These are phyloP conservation scores for Epichloe typhina DNA, from an alignment of 2,329 filamentous ascomycete genomes.

Conservation along the genomic window DNA sequence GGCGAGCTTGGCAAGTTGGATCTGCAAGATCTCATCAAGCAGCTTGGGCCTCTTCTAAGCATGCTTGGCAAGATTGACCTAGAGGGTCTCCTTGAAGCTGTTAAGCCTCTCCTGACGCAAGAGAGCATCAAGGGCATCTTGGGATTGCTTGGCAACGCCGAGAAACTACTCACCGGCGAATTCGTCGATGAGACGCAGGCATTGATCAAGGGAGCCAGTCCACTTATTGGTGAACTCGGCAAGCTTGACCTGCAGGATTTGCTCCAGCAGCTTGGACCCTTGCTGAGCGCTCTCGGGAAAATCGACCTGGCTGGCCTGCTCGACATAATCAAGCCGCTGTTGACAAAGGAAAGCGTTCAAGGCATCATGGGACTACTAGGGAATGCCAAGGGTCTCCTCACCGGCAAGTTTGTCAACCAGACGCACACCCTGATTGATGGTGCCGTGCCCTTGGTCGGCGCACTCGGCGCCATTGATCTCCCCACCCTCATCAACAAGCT, in stretches of 20 bases:
- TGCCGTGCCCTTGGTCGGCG: conserved; percentile 23
- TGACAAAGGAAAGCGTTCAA: conserved; percentile 19
- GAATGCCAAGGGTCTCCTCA: conserved; percentile 23
- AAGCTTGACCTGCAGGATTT: conserved; percentile 18
- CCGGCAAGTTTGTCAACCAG: conserved; percentile 17
- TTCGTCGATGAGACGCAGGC: conserved; percentile 17
- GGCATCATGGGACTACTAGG: conserved; percentile 20
- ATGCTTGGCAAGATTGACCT: conserved; percentile 20
- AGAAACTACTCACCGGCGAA: conserved; percentile 14
- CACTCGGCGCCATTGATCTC: conserved; percentile 22
- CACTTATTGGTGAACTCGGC: conserved; percentile 10
- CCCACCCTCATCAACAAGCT: conserved; percentile 17
- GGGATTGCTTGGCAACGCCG: conserved; percentile 17
- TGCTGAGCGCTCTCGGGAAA: conserved; percentile 17
- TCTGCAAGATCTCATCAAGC: conserved; percentile 14
- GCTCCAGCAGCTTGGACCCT: conserved; percentile 15
- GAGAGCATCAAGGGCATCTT: conserved; percentile 19
- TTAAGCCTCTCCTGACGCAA: conserved; percentile 15
- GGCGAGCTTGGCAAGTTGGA: conserved; percentile 11
- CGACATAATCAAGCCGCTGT: conserved; percentile 19
- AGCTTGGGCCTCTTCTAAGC: conserved; percentile 18
- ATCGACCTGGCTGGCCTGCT: conserved; percentile 21
- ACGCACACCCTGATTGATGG: conserved; percentile 19
- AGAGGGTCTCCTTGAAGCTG: conserved; percentile 14
- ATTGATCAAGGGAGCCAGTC: conserved; percentile 16